phyloP scores from a whole-genome alignment of 2,329 filamentous ascomycete genomes.

The Calonectria honghensis region DNA sequence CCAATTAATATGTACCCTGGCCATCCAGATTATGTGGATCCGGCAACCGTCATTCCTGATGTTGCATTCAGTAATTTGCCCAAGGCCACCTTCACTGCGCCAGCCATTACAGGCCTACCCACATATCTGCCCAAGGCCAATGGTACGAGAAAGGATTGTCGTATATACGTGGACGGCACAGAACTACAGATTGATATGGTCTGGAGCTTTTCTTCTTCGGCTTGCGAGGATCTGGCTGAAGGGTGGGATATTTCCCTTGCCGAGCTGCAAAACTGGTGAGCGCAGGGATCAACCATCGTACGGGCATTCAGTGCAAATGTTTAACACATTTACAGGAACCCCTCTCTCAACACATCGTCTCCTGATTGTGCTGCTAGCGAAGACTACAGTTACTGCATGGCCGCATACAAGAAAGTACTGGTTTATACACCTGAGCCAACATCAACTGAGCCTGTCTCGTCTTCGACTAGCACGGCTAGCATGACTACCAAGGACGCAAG shows the following conservation, averaged over 20 bases:
- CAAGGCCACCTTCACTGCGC: neutral
- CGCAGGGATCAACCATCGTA: neutral
- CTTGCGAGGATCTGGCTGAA: neutral
- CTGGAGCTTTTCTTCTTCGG: neutral
- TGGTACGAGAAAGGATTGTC: neutral
- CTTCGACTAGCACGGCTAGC: neutral
- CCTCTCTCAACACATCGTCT: neutral
- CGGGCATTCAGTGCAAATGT: neutral
- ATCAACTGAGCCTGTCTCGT: neutral
- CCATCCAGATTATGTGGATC: neutral
- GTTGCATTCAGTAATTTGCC: neutral
- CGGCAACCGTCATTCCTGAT: neutral
- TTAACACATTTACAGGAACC: neutral
- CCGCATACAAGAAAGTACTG: neutral
- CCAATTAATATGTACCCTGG: neutral
- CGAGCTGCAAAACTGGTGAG: conserved; percentile 3
- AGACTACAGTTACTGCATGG: neutral
- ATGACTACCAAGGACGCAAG: neutral
- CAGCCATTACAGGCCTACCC: neutral
- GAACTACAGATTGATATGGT: neutral
- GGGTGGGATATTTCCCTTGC: neutral
- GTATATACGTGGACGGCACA: neutral
- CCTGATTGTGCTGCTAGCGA: neutral
- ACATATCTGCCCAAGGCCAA: neutral
- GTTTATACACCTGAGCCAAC: neutral